Evolutionary conservation across 1,284 basidiomycete genomes (phyloP).

Genomic region (Sphagnurus paluster): DNA sequence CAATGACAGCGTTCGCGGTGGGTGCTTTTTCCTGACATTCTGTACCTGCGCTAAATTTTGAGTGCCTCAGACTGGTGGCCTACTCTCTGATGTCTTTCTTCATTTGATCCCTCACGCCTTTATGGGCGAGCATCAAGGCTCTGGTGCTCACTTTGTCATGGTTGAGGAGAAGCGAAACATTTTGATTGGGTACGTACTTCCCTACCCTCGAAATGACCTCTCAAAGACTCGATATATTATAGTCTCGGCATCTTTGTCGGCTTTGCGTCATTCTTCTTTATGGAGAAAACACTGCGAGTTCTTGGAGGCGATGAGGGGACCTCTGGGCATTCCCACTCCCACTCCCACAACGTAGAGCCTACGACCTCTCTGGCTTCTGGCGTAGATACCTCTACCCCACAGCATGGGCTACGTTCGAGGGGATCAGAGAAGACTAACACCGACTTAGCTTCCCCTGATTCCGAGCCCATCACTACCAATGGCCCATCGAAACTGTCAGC

Average conservation of each 20-base stretch:
- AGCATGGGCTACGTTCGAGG: conserved; percentile 40
- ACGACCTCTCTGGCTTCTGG: conserved; percentile 36
- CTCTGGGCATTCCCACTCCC: conserved; percentile 55
- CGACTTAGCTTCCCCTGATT: background rate
- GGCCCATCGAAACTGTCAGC: conserved; percentile 80
- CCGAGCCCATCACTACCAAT: conserved; percentile 31
- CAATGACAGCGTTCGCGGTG: conserved; percentile 87
- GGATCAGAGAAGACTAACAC: conserved; percentile 25
- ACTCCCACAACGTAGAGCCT: conserved; percentile 48
- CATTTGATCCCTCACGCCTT: conserved; percentile 89
- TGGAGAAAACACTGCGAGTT: conserved; percentile 87
- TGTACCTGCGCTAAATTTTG: conserved; percentile 9
- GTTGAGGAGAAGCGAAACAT: conserved; percentile 91
- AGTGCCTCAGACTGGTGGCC: conserved; percentile 77
- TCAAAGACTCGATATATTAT: conserved; percentile 12
- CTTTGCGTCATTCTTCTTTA: conserved; percentile 86
- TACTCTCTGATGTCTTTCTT: conserved; percentile 88
- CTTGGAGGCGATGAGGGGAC: conserved; percentile 62
- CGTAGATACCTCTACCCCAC: conserved; percentile 28
- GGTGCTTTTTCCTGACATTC: conserved; percentile 15
- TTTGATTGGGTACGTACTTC: conserved; percentile 65
- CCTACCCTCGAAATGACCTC: conserved; percentile 8
- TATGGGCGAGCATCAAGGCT: conserved; percentile 80
- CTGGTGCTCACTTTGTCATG: conserved; percentile 70
- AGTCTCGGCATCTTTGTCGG: conserved; percentile 83